Evolutionary conservation across 2,329 filamentous ascomycete species (phyloP).

Genomic region (Pyrenophora graminea): DNA sequence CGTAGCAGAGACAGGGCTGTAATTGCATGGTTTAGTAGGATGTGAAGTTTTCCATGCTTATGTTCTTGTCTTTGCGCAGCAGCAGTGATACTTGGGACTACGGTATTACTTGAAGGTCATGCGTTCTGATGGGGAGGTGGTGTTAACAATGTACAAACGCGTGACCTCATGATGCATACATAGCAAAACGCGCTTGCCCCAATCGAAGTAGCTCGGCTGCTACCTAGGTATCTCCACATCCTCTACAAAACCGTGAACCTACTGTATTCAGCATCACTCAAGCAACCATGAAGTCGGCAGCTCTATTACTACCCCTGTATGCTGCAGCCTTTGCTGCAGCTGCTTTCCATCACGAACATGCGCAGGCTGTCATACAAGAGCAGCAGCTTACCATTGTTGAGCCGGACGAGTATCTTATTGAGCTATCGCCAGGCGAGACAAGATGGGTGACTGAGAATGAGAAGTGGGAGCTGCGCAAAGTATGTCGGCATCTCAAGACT

Average conservation of each 20-base stretch:
- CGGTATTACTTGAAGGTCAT: too few relatives aligned
- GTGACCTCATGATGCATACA: slow-evolving; percentile 13
- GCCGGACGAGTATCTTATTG: slow-evolving; percentile 63
- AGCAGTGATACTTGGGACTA: too few relatives aligned
- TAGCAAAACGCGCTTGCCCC: slow-evolving; percentile 8
- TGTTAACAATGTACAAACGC: not conserved
- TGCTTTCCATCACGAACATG: slow-evolving; percentile 30
- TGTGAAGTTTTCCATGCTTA: too few relatives aligned
- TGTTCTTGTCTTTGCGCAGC: too few relatives aligned
- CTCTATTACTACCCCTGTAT: slow-evolving; percentile 40
- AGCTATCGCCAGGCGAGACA: slow-evolving; percentile 80
- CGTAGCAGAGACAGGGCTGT: too few relatives aligned
- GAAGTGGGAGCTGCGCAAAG: slow-evolving; percentile 88
- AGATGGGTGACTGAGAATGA: slow-evolving; percentile 90
- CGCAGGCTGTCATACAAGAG: slow-evolving; percentile 38
- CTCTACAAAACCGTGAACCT: not conserved
- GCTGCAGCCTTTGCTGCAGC: slow-evolving; percentile 36
- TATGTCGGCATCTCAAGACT: slow-evolving; percentile 50
- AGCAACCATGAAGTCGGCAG: slow-evolving; percentile 41
- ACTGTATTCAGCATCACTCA: slow-evolving; percentile 1
- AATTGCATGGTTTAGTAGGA: too few relatives aligned
- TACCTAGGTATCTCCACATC: slow-evolving; percentile 14
- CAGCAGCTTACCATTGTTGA: slow-evolving; percentile 33
- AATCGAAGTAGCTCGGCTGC: slow-evolving; percentile 9
- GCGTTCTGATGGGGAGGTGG: too few relatives aligned